Conservation (phyloP, 164 flowering plant species). For the Vitis cinerea region DNA sequence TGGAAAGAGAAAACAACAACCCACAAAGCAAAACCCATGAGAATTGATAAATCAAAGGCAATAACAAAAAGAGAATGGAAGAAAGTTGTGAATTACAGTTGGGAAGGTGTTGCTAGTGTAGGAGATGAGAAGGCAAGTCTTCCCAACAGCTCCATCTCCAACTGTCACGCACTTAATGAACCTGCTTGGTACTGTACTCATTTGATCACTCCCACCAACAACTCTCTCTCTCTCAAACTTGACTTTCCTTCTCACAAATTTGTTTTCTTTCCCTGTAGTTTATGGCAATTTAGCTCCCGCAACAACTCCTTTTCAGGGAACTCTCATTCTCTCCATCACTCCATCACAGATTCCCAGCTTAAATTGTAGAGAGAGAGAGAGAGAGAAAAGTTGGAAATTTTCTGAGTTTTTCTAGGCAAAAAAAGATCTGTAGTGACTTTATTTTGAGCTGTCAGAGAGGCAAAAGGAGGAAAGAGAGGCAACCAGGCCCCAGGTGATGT, state of each 20-base stretch:
- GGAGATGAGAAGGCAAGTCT: slow-evolving; percentile 72
- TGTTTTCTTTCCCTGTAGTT: too few species aligned
- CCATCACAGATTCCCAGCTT: background rate
- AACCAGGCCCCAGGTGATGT: background rate
- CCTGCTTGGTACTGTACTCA: slow-evolving; percentile 40
- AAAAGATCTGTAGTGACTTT: slow-evolving; percentile 22
- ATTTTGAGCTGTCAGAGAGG: slow-evolving; percentile 50
- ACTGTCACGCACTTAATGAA: slow-evolving; percentile 80
- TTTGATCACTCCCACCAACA: slow-evolving; percentile 14
- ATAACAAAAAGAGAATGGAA: background rate
- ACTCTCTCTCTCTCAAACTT: background rate
- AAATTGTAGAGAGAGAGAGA: background rate
- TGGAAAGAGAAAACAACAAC: background rate
- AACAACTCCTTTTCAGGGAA: background rate
- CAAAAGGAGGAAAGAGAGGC: slow-evolving; percentile 16
- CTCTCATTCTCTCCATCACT: background rate
- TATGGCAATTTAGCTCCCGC: background rate
- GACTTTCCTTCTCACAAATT: too few species aligned
- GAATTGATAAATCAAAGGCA: background rate
- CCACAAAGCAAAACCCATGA: background rate
- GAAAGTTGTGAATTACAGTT: slow-evolving; percentile 30
- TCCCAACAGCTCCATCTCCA: slow-evolving; percentile 81
- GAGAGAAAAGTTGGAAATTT: slow-evolving; percentile 7
- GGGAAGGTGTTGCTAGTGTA: slow-evolving; percentile 81
- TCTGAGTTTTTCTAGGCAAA: slow-evolving; percentile 6